phyloP scores from a whole-genome alignment of 208 protist species.

The Phytomonas serpens region DNA sequence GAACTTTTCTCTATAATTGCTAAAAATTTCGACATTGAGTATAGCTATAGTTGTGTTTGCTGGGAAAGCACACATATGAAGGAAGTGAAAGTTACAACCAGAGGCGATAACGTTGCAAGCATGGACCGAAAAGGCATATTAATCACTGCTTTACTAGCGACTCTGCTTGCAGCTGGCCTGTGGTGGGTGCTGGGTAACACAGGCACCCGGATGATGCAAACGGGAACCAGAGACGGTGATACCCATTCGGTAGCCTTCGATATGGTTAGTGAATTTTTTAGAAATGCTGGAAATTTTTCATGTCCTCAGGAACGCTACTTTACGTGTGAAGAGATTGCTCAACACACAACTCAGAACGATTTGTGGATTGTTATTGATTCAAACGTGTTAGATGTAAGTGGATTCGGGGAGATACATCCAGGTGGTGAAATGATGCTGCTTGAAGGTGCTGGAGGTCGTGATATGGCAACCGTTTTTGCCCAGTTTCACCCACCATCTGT shows the following conservation, averaged over 20 bases:
- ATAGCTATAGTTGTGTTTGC: background rate
- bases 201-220: background rate
- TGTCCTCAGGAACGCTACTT: conserved; percentile 39
- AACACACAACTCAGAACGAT: conserved; percentile 30
- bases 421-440: conserved; percentile 44
- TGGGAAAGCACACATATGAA: background rate
- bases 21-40: background rate
- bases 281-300: conserved; percentile 20
- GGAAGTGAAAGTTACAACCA: background rate
- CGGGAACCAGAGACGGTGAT: background rate
- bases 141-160: background rate
- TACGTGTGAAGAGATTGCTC: conserved; percentile 40
- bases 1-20: background rate
- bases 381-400: conserved; percentile 68
- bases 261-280: conserved; percentile 30
- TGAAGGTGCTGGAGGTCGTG: conserved; percentile 44
- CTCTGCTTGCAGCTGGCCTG: background rate
- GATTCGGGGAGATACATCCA: conserved; percentile 48
- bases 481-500: conserved; percentile 40
- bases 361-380: conserved; percentile 68
- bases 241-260: background rate
- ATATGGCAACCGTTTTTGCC: conserved; percentile 45
- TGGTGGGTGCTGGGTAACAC: background rate
- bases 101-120: background rate
- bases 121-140: background rate